Conservation (phyloP, 1,139 yeast species). For the Suhomyces choctaworum region DNA sequence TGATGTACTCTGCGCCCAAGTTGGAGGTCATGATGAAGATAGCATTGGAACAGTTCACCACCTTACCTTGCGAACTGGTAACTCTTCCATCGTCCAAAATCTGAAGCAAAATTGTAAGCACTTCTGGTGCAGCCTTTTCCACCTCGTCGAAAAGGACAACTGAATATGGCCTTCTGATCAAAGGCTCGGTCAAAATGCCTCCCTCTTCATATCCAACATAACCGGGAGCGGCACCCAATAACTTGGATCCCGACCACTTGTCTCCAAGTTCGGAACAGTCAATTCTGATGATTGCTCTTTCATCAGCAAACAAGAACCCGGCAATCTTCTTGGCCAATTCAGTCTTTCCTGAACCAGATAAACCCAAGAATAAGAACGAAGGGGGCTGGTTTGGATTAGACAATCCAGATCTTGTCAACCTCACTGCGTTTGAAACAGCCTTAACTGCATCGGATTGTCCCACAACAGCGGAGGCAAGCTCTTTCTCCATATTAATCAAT, state of each 20-base stretch:
- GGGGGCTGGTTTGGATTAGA: conserved; percentile 97
- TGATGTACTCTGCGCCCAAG: conserved; percentile 90
- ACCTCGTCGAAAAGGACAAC: conserved; percentile 95
- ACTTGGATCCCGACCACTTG: conserved; percentile 91
- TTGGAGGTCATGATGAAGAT: conserved; percentile 96
- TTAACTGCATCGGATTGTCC: conserved; percentile 97
- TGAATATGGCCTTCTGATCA: conserved; percentile 89
- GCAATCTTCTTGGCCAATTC: conserved; percentile 96
- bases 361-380: conserved; percentile 89
- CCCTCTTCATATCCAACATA: conserved; percentile 98
- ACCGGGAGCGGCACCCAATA: conserved; percentile 98
- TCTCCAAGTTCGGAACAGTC: conserved; percentile 97
- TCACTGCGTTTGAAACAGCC: conserved; percentile 92
- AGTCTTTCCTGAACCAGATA: conserved; percentile 98
- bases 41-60: conserved; percentile 88
- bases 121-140: conserved; percentile 99
- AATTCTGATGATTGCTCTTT: conserved; percentile 92
- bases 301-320: conserved; percentile 93
- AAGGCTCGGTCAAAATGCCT: conserved; percentile 90
- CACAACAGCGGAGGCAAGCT: conserved; percentile 77
- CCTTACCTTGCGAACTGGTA: conserved; percentile 90
- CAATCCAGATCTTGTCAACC: conserved; percentile 92
- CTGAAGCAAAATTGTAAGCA: conserved; percentile 84
- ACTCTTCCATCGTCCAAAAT: conserved; percentile 96
- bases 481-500: conserved; percentile 92